Evolutionary conservation across 345 rosid species (phyloP), one percentile per base, ranked within the genome.

Genomic region (Gossypium turneri): DNA sequence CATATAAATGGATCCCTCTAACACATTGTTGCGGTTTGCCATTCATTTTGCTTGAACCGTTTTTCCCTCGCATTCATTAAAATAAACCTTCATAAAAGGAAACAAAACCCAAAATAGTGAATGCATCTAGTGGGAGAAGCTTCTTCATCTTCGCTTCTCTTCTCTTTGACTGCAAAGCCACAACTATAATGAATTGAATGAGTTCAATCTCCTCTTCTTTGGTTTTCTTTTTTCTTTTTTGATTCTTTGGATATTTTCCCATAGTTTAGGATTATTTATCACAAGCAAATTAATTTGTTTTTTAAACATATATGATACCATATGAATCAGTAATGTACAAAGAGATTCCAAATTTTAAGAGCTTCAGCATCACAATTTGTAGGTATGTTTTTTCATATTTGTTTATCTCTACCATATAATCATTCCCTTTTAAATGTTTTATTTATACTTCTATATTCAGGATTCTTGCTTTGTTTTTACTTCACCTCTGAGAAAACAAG

Each of bases 41-140:
- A 25, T 17, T 50, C 45, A 16, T 50, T 69, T 50, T 2, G 22
- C 13, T 11, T 4, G 11, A 61, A 73, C 76, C 69, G 69, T 16
- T 47, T 48, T 73, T 61, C 76, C 76, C 76, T 63, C 60, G 34
- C 60, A 27, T 73, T 73, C 76, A 45, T 19, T 13, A 43, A 73
- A 68, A 50, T 4, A 24, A 59, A 51, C 43, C 44, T 7, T 53
- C 38, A 29, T 3, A 53, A 52, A 27, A 27, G 52, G 25, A 19
- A 56, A 51, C 3, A n/a, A 52, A 70, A 3, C 60, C n/a, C 34
- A 70, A 71, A 2, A 34, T 55, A 56, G 48, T 48, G 45, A 29
- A n/a, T 38, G n/a, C 27, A 8, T 24, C 22, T 1, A 12, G 1
- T 53, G 47, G 61, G 63, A 24, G 61, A 20, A 34, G 19, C 25